A percentile compares a stretch with the other conserved stretches of the same genome.
These are phyloP conservation scores for Hyaloraphidium curvatum DNA, from an alignment of 192 early-diverging fungal genomes.

Conservation along the genomic window DNA sequence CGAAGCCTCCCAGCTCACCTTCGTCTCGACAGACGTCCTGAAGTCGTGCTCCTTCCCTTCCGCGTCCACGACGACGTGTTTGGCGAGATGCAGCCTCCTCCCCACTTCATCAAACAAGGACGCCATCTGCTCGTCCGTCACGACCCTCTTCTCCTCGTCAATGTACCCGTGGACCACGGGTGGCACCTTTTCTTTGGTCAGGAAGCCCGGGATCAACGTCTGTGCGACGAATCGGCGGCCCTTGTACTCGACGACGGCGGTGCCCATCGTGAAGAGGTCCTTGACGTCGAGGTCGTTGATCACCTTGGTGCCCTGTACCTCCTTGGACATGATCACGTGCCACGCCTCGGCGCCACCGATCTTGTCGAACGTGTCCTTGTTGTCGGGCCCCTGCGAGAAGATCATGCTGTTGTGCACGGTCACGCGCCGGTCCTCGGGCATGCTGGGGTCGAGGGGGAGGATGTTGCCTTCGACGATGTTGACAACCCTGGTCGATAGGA, in stretches of 20 bases:
- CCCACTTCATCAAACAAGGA: conserved; percentile 46
- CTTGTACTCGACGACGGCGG: conserved; percentile 80
- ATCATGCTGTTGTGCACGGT: conserved; percentile 86
- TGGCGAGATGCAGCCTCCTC: conserved; percentile 54
- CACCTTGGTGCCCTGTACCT: conserved; percentile 70
- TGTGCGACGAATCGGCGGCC: conserved; percentile 83
- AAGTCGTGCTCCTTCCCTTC: conserved; percentile 40
- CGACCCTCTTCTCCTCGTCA: conserved; percentile 58
- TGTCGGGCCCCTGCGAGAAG: conserved; percentile 77
- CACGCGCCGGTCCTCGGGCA: conserved; percentile 46
- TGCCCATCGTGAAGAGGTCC: conserved; percentile 73
- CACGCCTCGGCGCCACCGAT: conserved; percentile 76
- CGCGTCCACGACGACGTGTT: conserved; percentile 56
- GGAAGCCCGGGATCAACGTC: conserved; percentile 72
- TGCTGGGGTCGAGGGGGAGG: conserved; percentile 53
- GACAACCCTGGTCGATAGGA: no score
- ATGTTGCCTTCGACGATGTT: conserved; percentile 64
- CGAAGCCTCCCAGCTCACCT: conserved; percentile 18
- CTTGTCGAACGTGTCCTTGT: conserved; percentile 58
- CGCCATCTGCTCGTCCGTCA: conserved; percentile 54
- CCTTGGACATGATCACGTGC: conserved; percentile 85
- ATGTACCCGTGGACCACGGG: conserved; percentile 72
- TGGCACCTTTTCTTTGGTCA: conserved; percentile 11
- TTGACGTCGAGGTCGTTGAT: conserved; percentile 54
- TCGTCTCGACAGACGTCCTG: conserved; percentile 71